phyloP scores from a whole-genome alignment of 2,329 filamentous ascomycete species.

The Phyllosticta citriasiana region DNA sequence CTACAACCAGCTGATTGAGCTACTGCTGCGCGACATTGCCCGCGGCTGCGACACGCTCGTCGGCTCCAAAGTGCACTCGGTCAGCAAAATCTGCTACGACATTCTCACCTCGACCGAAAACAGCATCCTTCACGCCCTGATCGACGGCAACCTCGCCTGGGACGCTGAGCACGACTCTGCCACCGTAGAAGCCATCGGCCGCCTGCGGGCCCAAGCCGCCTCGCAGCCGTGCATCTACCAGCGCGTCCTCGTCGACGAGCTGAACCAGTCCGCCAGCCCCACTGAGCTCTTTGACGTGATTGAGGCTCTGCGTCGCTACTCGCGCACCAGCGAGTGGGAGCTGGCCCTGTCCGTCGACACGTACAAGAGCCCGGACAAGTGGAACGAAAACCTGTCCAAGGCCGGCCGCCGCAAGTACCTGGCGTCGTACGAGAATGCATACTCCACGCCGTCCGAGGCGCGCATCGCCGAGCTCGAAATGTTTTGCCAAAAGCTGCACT shows the following conservation, averaged over 20 bases:
- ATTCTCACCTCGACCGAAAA: conserved; percentile 10
- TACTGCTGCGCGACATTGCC: conserved; percentile 8
- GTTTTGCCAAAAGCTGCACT: conserved; percentile 9
- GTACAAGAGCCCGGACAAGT: neutral
- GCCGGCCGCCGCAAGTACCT: conserved; percentile 10
- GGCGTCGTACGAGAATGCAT: neutral
- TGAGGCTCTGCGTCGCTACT: conserved; percentile 8
- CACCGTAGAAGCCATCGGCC: conserved; percentile 2
- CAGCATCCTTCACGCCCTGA: conserved; percentile 9
- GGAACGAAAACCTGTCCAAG: conserved; percentile 8
- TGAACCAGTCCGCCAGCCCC: conserved; percentile 9
- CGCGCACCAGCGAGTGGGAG: conserved; percentile 9
- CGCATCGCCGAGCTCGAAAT: conserved; percentile 9
- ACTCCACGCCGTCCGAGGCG: neutral
- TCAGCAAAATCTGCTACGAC: conserved; percentile 11
- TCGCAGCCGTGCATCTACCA: conserved; percentile 11
- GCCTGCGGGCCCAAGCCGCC: conserved; percentile 4
- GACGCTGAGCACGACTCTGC: conserved; percentile 9
- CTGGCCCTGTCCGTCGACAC: conserved; percentile 4
- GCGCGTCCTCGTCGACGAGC: conserved; percentile 11
- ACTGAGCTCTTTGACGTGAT: conserved; percentile 11
- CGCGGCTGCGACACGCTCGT: conserved; percentile 4
- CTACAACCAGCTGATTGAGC: conserved; percentile 11
- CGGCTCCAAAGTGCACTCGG: conserved; percentile 5
- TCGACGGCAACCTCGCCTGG: conserved; percentile 12